Evolutionary conservation across 23 red algal genomes (phyloP), one percentile per base, ranked within the genome.

Genomic region (Gracilaria domingensis): DNA sequence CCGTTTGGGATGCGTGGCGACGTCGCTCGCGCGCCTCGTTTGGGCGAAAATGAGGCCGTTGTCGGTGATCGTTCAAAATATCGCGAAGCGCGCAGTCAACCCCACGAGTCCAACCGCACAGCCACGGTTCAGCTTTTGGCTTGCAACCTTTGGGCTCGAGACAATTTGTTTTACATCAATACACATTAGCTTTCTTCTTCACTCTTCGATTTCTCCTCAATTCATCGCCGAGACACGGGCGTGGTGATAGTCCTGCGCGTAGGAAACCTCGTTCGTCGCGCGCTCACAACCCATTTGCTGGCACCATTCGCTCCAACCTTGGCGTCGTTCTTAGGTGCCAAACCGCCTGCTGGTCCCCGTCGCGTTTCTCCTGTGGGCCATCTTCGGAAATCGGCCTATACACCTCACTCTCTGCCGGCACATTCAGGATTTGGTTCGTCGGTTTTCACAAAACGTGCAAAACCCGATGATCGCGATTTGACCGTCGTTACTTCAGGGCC

Each of bases 321-420:
- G 5, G 42, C 39, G 26, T 77, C 72, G 39, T 80, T 90, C n/a
- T n/a, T 38, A 90, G 50, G 49, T 90, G 58, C 87, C 87, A 90
- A 11, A 35, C 74, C 33, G 87, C 87, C 18, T 75, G 21, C 8
- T 32, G 53, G 79, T 90, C 87, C 51, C 87, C 87, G 36, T 66
- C 54, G 16, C 87, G 87, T 75, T 90, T 90, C 39, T 90, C 87
- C 48, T 44, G 25, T 0, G 75, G 81, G 8, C 75, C 87, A 24
- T 81, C 35, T 32, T 76, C 73, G 61, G 66, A 50, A 29, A 90
- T 90, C 20, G 87, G 75, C 16, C 87, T 25, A 29, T 81, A 56
- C 25, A 90, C 64, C 64, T 90, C 87, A 39, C 57, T 90, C 48
- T 90, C 81, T 42, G 87, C 54, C 45, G 87, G 87, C 3, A 81